phyloP scores from a whole-genome alignment of 306 rosid species.

The Castanospermum australe region DNA sequence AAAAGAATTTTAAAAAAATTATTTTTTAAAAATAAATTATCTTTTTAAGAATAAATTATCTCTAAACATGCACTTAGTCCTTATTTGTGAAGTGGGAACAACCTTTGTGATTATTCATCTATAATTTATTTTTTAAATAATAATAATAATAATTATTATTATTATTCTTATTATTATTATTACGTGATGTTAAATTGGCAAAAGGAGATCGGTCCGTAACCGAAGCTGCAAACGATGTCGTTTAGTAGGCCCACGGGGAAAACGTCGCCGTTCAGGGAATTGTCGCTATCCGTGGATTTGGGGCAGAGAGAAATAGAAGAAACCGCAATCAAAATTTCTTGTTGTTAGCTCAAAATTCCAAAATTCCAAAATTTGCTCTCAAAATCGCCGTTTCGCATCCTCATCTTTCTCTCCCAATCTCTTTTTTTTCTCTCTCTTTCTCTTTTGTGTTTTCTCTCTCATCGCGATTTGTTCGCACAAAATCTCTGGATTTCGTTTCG shows the following conservation, averaged over 20 bases:
- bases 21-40: too few species aligned
- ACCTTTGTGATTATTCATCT: too few species aligned
- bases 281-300: too few species aligned
- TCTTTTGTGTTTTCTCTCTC: slow-evolving; percentile 43
- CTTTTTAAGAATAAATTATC: too few species aligned
- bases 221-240: slow-evolving; percentile 49
- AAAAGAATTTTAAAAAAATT: too few species aligned
- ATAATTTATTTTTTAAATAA: too few species aligned
- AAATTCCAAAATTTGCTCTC: slow-evolving; percentile 22
- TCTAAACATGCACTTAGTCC: too few species aligned
- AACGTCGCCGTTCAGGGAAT: slow-evolving; percentile 9
- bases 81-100: too few species aligned
- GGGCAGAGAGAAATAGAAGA: too few species aligned
- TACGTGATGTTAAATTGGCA: neutral
- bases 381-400: slow-evolving; percentile 47
- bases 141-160: too few species aligned
- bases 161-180: too few species aligned
- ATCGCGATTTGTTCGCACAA: slow-evolving; percentile 64
- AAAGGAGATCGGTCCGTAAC: slow-evolving; percentile 7
- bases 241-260: neutral
- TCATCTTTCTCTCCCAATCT: slow-evolving; percentile 17
- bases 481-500: slow-evolving; percentile 55
- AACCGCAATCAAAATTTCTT: slow-evolving; percentile 25
- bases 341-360: slow-evolving; percentile 32
- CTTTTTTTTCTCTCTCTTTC: neutral